phyloP scores from a whole-genome alignment of 2,329 filamentous ascomycete genomes.

The Fusarium acutatum region DNA sequence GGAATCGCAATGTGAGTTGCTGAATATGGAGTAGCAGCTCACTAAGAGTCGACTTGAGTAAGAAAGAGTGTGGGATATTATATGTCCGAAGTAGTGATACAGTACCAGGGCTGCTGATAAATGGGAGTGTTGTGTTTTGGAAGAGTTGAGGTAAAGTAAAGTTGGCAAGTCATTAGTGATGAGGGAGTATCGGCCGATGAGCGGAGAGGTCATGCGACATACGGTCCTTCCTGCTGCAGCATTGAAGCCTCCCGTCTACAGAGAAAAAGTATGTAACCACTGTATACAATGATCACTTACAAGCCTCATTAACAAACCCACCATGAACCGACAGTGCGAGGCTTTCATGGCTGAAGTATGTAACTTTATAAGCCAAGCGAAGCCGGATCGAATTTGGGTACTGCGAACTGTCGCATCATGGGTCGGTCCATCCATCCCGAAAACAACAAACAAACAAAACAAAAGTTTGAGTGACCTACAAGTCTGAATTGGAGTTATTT shows the following conservation, averaged over 20 bases:
- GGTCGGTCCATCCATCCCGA: background rate
- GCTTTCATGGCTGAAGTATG: conserved; percentile 8
- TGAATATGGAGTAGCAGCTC: background rate
- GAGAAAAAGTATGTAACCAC: background rate
- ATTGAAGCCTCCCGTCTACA: background rate
- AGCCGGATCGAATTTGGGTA: background rate
- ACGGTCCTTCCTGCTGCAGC: background rate
- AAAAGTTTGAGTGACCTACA: conserved; percentile 51
- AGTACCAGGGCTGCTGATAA: background rate
- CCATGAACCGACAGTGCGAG: background rate
- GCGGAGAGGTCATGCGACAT: conserved; percentile 17
- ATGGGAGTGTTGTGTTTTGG: background rate
- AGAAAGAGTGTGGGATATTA: background rate
- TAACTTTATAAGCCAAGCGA: conserved; percentile 15
- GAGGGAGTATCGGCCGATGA: conserved; percentile 17
- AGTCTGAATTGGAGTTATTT: conserved; percentile 56
- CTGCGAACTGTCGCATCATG: conserved; percentile 13
- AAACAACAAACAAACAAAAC: conserved; percentile 1
- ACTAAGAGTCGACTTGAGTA: background rate
- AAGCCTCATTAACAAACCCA: background rate
- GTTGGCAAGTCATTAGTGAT: background rate
- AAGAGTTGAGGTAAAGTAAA: background rate
- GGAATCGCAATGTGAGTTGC: background rate
- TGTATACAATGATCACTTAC: background rate
- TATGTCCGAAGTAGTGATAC: background rate